phyloP scores from a whole-genome alignment of 2,329 filamentous ascomycete genomes.

The Neospermospora avenae region DNA sequence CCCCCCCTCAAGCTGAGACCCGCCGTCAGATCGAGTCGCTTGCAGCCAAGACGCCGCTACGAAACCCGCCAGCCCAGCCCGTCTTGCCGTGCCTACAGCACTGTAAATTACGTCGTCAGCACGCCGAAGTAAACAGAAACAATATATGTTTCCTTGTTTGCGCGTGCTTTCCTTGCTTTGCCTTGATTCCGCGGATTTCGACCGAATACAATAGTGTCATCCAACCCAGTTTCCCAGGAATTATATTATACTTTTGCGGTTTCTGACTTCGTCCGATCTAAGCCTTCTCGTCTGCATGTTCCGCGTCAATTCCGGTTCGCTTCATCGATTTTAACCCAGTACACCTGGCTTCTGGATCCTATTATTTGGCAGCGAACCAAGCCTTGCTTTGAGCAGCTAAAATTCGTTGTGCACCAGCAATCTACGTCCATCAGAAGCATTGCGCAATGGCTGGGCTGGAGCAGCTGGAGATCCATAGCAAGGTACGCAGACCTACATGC shows the following conservation, averaged over 20 bases:
- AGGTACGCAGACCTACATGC: constrained; percentile 53
- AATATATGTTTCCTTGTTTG: background rate
- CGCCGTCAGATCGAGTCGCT: too few relatives aligned
- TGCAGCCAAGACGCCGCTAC: background rate
- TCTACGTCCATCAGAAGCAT: constrained; percentile 42
- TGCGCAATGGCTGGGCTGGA: constrained; percentile 87
- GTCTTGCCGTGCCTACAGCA: background rate
- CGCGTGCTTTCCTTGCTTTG: background rate
- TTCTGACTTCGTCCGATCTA: too few relatives aligned
- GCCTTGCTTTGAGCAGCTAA: background rate
- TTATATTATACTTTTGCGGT: background rate
- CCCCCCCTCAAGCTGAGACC: too few relatives aligned
- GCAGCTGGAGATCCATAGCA: constrained; percentile 95
- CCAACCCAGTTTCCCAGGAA: background rate
- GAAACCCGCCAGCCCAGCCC: background rate
- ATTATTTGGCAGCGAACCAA: background rate
- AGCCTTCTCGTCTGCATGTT: background rate
- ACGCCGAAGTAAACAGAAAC: constrained; percentile 2
- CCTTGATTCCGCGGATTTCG: background rate
- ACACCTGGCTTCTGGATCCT: background rate
- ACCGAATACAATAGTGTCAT: background rate
- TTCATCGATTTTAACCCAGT: background rate
- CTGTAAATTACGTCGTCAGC: background rate
- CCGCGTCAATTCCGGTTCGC: background rate
- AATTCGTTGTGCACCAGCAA: constrained; percentile 13